phyloP scores from a whole-genome alignment of 2,329 filamentous ascomycete genomes.

The Fusarium sp. region DNA sequence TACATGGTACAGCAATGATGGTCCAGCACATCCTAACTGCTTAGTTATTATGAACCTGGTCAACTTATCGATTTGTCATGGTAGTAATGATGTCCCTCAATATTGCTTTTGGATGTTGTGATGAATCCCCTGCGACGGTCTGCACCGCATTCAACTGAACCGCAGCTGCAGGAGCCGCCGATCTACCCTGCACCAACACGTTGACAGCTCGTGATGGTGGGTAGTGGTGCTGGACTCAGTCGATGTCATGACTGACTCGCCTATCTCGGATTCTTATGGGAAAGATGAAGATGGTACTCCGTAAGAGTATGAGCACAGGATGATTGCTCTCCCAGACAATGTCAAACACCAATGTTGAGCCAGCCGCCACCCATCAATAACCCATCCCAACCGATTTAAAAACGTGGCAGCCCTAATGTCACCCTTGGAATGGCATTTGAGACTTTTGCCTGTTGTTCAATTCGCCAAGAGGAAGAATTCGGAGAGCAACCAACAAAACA shows the following conservation, averaged over 20 bases:
- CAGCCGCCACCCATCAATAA: not conserved
- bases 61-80: not conserved
- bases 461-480: not conserved
- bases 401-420: conserved; percentile 8
- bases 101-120: not conserved
- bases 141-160: conserved; percentile 6
- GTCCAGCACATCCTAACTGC: not conserved
- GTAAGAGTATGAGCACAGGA: not conserved
- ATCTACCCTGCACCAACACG: conserved; percentile 32
- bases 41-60: not conserved
- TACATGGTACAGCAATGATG: not conserved
- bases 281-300: not conserved
- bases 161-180: conserved; percentile 9
- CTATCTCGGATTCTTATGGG: not conserved
- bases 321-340: not conserved
- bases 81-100: not conserved
- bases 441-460: conserved; percentile 3
- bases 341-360: not conserved
- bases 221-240: conserved; percentile 5
- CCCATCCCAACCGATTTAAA: not conserved
- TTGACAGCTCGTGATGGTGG: conserved; percentile 9
- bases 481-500: not conserved
- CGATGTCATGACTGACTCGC: not conserved
- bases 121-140: not conserved
- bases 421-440: conserved; percentile 25